Conservation (phyloP, 2,329 filamentous ascomycete species). For the Ceratocystis destructans region DNA sequence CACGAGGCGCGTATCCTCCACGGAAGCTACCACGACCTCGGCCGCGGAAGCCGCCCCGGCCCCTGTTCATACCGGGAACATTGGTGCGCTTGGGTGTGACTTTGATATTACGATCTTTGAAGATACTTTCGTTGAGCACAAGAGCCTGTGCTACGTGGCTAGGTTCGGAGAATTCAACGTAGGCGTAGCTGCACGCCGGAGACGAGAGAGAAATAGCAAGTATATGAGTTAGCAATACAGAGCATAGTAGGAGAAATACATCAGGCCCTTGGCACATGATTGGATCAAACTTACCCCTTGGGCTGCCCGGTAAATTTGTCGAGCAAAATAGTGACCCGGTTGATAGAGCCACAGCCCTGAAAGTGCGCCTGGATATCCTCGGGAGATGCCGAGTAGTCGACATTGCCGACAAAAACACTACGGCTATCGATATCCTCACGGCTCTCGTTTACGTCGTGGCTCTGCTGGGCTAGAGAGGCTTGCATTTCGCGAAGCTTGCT, state of each 20-base stretch:
- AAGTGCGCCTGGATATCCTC: slow-evolving; percentile 99
- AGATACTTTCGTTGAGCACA: slow-evolving; percentile 89
- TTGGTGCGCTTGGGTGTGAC: slow-evolving; percentile 92
- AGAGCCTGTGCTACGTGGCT: slow-evolving; percentile 84
- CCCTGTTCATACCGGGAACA: slow-evolving; percentile 82
- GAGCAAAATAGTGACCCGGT: slow-evolving; percentile 89
- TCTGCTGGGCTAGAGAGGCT: slow-evolving; percentile 69
- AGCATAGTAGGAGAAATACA: neutral
- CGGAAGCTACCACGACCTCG: slow-evolving; percentile 37
- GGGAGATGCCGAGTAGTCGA: slow-evolving; percentile 91
- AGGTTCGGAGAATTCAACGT: slow-evolving; percentile 95
- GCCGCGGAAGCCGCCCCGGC: slow-evolving; percentile 44
- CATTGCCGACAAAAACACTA: slow-evolving; percentile 96
- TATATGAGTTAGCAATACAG: neutral
- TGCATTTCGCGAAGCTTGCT: slow-evolving; percentile 81
- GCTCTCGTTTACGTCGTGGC: slow-evolving; percentile 71
- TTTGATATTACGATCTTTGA: slow-evolving; percentile 91
- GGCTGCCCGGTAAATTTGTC: slow-evolving; percentile 98
- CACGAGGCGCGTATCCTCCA: slow-evolving; percentile 34
- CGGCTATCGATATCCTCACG: slow-evolving; percentile 91
- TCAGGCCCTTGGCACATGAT: neutral
- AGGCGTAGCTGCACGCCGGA: slow-evolving; percentile 61
- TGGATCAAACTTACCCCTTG: slow-evolving; percentile 61
- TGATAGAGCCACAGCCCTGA: slow-evolving; percentile 92
- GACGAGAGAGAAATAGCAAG: slow-evolving; percentile 19